Conservation (phyloP, 768 basidiomycete genomes). For the Megacollybia marginata region DNA sequence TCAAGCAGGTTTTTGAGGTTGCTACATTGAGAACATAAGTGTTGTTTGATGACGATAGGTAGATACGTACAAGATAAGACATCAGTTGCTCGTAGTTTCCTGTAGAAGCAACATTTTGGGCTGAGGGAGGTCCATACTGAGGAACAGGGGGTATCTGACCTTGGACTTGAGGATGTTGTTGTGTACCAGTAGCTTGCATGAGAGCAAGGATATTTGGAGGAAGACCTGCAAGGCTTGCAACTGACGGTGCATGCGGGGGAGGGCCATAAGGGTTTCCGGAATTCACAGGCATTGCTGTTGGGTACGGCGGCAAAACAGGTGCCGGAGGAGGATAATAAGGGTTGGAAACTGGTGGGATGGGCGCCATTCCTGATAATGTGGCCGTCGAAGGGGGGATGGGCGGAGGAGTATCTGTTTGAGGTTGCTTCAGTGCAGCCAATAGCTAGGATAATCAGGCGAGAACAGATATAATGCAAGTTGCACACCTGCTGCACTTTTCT, state of each 20-base stretch:
- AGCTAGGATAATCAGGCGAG: slow-evolving; percentile 27
- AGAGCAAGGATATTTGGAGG: slow-evolving; percentile 68
- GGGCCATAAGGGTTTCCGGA: slow-evolving; percentile 12
- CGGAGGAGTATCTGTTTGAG: slow-evolving; percentile 35
- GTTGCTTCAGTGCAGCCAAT: slow-evolving; percentile 74
- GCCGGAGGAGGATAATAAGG: slow-evolving; percentile 39
- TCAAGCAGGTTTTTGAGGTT: no score
- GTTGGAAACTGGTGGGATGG: slow-evolving; percentile 16
- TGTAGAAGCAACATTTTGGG: slow-evolving; percentile 32
- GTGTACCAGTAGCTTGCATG: slow-evolving; percentile 31
- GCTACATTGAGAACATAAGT: no score
- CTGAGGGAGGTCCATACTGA: slow-evolving; percentile 20
- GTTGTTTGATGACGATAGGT: no score
- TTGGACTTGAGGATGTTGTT: slow-evolving; percentile 38
- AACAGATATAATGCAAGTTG: neutral
- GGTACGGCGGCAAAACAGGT: slow-evolving; percentile 5
- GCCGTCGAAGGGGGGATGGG: slow-evolving; percentile 19
- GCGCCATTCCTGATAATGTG: slow-evolving; percentile 26
- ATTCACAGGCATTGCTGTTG: slow-evolving; percentile 25
- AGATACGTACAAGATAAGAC: slow-evolving; percentile 52
- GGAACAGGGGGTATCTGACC: slow-evolving; percentile 30
- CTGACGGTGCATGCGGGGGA: slow-evolving; percentile 20
- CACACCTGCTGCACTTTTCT: slow-evolving; percentile 73
- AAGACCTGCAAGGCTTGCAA: slow-evolving; percentile 24
- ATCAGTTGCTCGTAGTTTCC: slow-evolving; percentile 58